Percentiles rank a stretch among this genome's conserved stretches.
Conservation (phyloP, 2,329 filamentous ascomycete genomes). For the Cercospora berteroae region DNA sequence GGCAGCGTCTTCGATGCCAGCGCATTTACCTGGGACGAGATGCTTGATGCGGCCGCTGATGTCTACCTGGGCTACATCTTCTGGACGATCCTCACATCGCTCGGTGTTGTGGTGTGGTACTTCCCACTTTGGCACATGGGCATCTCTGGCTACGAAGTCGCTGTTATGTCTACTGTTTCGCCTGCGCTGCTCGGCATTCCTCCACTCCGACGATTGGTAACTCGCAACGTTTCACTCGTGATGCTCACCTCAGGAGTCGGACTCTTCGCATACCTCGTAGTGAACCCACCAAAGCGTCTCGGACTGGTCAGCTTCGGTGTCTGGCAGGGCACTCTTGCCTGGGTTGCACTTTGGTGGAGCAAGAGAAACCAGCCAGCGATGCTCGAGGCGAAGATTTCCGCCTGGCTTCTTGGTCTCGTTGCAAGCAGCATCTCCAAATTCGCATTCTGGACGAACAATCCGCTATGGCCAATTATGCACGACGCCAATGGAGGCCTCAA, state of each 20-base stretch:
- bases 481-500: slow-evolving; percentile 90
- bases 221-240: slow-evolving; percentile 62
- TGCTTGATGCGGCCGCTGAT: slow-evolving; percentile 80
- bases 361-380: slow-evolving; percentile 71
- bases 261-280: slow-evolving; percentile 74
- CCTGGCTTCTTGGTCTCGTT: slow-evolving; percentile 77
- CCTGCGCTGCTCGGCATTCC: slow-evolving; percentile 74
- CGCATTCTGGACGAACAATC: slow-evolving; percentile 91
- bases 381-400: slow-evolving; percentile 77
- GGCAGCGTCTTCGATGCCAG: slow-evolving; percentile 66
- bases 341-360: slow-evolving; percentile 76
- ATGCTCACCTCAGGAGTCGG: slow-evolving; percentile 75
- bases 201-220: slow-evolving; percentile 64
- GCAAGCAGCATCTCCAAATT: slow-evolving; percentile 88
- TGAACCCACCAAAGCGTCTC: slow-evolving; percentile 70
- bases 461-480: slow-evolving; percentile 93
- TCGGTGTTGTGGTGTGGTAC: slow-evolving; percentile 91
- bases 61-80: slow-evolving; percentile 94
- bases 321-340: slow-evolving; percentile 75
- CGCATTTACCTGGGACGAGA: slow-evolving; percentile 67
- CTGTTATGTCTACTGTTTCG: slow-evolving; percentile 80
- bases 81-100: slow-evolving; percentile 89
- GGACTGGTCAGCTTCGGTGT: slow-evolving; percentile 80
- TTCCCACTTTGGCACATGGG: slow-evolving; percentile 99
- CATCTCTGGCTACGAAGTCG: slow-evolving; percentile 89